Conservation (phyloP, 1,284 basidiomycete genomes). For the Porogramme epimiltina region DNA sequence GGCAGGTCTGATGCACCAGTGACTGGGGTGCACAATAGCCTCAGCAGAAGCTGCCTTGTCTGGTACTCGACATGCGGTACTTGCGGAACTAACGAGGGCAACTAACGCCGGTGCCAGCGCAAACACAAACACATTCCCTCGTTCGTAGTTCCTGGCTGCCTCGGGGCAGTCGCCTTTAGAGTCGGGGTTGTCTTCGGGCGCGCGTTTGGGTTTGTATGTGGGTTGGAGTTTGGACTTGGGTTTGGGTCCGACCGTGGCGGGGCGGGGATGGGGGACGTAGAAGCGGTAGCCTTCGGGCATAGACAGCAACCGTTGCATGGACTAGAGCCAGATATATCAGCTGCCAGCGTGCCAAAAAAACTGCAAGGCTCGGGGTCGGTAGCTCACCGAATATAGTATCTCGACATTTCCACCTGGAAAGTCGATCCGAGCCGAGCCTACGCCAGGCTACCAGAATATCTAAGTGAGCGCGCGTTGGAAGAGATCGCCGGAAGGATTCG, state of each 20-base stretch:
- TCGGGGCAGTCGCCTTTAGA: too few relatives aligned
- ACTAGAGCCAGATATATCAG: constrained; percentile 25
- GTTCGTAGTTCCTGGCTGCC: too few relatives aligned
- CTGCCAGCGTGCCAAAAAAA: constrained; percentile 5
- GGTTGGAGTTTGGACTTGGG: too few relatives aligned
- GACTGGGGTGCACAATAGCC: constrained; percentile 53
- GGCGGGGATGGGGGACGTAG: too few relatives aligned
- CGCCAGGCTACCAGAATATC: constrained; percentile 34
- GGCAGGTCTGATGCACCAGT: constrained; percentile 51
- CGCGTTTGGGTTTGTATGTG: too few relatives aligned
- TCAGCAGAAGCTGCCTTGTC: constrained; percentile 37
- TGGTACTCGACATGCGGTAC: constrained; percentile 27
- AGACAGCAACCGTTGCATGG: constrained; percentile 39
- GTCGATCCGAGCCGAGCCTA: constrained; percentile 42
- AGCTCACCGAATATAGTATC: constrained; percentile 35
- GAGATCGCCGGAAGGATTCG: too few relatives aligned
- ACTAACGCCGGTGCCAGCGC: too few relatives aligned
- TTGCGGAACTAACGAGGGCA: too few relatives aligned
- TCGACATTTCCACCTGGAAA: constrained; percentile 43
- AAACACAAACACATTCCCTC: too few relatives aligned
- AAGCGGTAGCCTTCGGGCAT: constrained; percentile 39
- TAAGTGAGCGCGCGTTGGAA: neutral
- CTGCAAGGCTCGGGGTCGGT: constrained; percentile 4
- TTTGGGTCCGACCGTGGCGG: too few relatives aligned
- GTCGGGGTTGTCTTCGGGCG: too few relatives aligned